Conservation (phyloP, 345 rosid genomes). For the Anacardium occidentale region DNA sequence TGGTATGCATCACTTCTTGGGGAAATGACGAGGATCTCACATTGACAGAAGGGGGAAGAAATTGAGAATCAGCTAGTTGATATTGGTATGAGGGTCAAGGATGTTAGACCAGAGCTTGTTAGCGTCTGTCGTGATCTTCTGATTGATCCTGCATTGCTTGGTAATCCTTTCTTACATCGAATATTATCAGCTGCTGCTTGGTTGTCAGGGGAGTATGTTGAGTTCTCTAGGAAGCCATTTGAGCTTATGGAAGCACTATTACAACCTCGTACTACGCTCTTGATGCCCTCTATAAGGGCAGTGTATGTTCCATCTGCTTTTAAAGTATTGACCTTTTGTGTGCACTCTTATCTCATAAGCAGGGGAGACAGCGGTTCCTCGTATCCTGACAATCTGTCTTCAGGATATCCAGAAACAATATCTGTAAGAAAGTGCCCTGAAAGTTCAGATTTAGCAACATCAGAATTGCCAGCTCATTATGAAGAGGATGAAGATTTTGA, state of each 20-base stretch:
- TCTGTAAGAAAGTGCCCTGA: constrained; percentile 19
- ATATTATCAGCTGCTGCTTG: constrained; percentile 92
- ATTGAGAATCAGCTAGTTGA: constrained; percentile 88
- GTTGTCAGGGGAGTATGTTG: constrained; percentile 85
- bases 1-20: constrained; percentile 91
- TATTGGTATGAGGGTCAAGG: constrained; percentile 84
- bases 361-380: constrained; percentile 23
- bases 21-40: constrained; percentile 81
- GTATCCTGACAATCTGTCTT: constrained; percentile 18
- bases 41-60: constrained; percentile 79
- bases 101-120: constrained; percentile 81
- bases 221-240: constrained; percentile 57
- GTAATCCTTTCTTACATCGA: constrained; percentile 70
- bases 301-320: constrained; percentile 72
- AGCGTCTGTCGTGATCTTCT: constrained; percentile 66
- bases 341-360: constrained; percentile 41
- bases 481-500: constrained; percentile 34
- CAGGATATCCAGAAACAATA: constrained; percentile 28
- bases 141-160: constrained; percentile 97
- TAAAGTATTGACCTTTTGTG: constrained; percentile 59
- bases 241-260: constrained; percentile 83
- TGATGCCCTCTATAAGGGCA: constrained; percentile 63
- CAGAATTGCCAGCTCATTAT: constrained; percentile 6
- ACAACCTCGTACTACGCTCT: constrained; percentile 81
- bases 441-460: constrained; percentile 24